These are phyloP conservation scores for Penicillium sp. DNA, from an alignment of 2,329 filamentous ascomycete genomes.

Conservation along the genomic window DNA sequence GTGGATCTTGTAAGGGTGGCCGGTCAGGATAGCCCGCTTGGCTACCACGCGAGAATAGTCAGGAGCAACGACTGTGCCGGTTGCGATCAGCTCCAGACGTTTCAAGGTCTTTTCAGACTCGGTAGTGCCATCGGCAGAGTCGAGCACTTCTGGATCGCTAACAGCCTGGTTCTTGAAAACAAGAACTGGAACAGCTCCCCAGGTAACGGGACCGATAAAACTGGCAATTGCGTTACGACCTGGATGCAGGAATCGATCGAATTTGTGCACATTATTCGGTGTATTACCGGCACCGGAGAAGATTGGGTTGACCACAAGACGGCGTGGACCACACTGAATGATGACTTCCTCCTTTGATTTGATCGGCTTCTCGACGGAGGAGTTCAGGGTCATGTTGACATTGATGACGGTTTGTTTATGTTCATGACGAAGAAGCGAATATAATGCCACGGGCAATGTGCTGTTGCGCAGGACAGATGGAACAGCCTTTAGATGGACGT, in stretches of 20 bases:
- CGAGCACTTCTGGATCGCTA: constrained; percentile 39
- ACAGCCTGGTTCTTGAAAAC: constrained; percentile 65
- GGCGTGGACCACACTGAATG: constrained; percentile 82
- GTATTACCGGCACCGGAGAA: constrained; percentile 88
- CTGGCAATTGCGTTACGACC: constrained; percentile 84
- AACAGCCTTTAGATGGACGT: constrained; percentile 66
- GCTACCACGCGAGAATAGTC: constrained; percentile 73
- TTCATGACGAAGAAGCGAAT: constrained; percentile 88
- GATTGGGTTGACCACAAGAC: constrained; percentile 82
- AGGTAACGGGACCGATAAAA: constrained; percentile 85
- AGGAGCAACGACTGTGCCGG: constrained; percentile 80
- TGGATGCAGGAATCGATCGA: constrained; percentile 84
- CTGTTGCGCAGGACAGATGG: constrained; percentile 51
- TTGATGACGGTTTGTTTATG: constrained; percentile 90
- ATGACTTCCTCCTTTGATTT: constrained; percentile 91
- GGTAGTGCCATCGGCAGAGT: constrained; percentile 43
- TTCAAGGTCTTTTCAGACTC: constrained; percentile 28
- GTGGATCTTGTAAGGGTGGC: constrained; percentile 98
- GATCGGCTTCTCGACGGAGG: constrained; percentile 69
- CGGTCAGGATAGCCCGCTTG: constrained; percentile 89
- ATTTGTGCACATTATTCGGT: constrained; percentile 96
- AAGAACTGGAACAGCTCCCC: constrained; percentile 85
- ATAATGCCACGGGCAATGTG: constrained; percentile 64
- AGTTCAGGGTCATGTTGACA: constrained; percentile 80
- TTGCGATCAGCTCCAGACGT: constrained; percentile 70